A percentile compares a stretch with the other conserved stretches of the same genome.
Conservation (phyloP, 306 rosid species). For the Glycine latifolia region DNA sequence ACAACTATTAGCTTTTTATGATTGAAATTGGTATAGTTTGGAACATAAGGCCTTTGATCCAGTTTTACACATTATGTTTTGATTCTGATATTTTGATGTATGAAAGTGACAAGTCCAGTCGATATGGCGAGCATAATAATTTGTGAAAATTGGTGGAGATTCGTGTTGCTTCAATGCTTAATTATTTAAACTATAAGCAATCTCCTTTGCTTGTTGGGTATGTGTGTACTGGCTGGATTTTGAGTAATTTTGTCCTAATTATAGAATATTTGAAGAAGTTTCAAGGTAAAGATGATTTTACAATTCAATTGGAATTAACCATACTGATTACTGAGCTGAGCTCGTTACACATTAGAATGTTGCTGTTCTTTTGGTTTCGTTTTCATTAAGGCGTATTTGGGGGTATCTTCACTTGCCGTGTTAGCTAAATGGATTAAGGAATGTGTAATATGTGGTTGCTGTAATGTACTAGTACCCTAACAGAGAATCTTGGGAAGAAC, state of each 20-base stretch:
- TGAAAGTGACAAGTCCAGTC: constrained; percentile 28
- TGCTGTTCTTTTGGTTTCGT: neutral
- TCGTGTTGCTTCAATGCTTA: constrained; percentile 35
- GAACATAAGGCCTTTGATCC: neutral
- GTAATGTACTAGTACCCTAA: neutral
- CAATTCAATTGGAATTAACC: neutral
- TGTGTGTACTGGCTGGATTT: neutral
- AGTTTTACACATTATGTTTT: neutral
- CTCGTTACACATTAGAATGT: neutral
- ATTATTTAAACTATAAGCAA: neutral
- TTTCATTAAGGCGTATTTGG: neutral
- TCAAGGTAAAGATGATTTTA: neutral
- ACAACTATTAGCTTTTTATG: constrained; percentile 17
- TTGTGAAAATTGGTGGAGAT: constrained; percentile 11
- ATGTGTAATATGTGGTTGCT: neutral
- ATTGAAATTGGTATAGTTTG: neutral
- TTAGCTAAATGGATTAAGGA: constrained; percentile 17
- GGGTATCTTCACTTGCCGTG: neutral
- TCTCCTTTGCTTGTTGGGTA: constrained; percentile 18
- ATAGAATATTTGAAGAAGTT: constrained; percentile 27
- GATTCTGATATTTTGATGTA: constrained; percentile 25
- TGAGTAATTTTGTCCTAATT: too few species aligned
- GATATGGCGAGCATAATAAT: constrained; percentile 42
- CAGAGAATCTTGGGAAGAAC: constrained; percentile 38
- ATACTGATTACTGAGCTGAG: neutral